These are phyloP conservation scores for Pinus taeda DNA, from an alignment of 75 land plant species.

Conservation along the genomic window DNA sequence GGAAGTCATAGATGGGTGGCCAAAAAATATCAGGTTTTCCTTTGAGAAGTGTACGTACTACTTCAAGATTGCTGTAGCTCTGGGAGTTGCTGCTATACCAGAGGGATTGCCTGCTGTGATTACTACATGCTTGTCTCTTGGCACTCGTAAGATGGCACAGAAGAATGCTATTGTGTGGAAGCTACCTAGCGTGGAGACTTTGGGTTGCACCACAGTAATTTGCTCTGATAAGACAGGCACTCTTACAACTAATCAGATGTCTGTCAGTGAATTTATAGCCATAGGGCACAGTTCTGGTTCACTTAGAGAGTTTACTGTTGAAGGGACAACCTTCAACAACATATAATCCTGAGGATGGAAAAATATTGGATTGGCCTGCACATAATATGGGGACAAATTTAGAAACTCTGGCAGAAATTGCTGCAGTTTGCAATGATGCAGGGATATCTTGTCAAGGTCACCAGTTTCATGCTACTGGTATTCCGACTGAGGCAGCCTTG, in stretches of 20 bases:
- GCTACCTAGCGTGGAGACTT: slow-evolving; percentile 92
- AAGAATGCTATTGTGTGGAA: slow-evolving; percentile 88
- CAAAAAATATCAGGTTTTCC: too few relatives aligned
- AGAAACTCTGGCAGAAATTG: slow-evolving; percentile 63
- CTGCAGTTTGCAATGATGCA: slow-evolving; percentile 86
- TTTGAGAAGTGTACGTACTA: too few relatives aligned
- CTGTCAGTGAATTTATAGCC: slow-evolving; percentile 63
- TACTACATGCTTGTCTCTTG: slow-evolving; percentile 23
- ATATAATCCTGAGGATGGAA: slow-evolving; percentile 76
- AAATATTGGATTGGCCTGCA: slow-evolving; percentile 56
- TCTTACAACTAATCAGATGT: slow-evolving; percentile 91
- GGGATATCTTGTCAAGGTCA: slow-evolving; percentile 46
- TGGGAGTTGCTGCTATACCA: too few relatives aligned
- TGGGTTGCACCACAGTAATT: slow-evolving; percentile 92
- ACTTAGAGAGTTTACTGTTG: slow-evolving; percentile 50
- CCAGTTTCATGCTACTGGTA: slow-evolving; percentile 60
- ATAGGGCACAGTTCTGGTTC: slow-evolving; percentile 37
- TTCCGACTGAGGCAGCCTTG: slow-evolving; percentile 92
- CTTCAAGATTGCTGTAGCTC: too few relatives aligned
- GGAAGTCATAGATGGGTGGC: too few relatives aligned
- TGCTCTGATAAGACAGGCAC: slow-evolving; percentile 96
- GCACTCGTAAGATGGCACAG: slow-evolving; percentile 89
- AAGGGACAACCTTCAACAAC: slow-evolving; percentile 88
- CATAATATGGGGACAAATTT: slow-evolving; percentile 54
- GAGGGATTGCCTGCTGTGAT: too few relatives aligned